Evolutionary conservation across 2,329 filamentous ascomycete genomes (phyloP).

Genomic region (Xylaria sp.): DNA sequence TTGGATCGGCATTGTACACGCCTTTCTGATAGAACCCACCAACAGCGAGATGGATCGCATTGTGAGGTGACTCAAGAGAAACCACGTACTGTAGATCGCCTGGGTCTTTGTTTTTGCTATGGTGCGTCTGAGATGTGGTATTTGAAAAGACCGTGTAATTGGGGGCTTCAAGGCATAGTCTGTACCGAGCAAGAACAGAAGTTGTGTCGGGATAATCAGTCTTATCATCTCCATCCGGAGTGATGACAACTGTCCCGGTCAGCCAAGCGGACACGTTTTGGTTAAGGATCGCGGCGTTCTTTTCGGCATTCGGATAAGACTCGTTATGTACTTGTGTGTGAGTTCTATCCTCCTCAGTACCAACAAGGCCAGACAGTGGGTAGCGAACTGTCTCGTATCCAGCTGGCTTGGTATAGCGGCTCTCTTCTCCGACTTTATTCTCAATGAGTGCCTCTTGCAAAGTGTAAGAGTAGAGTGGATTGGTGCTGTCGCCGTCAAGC

Average conservation of each 20-base stretch:
- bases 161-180: constrained; percentile 1
- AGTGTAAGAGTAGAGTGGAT: constrained; percentile 7
- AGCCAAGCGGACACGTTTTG: constrained; percentile 9
- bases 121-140: neutral
- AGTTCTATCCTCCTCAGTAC: constrained; percentile 3
- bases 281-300: neutral
- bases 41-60: neutral
- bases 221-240: neutral
- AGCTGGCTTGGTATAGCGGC: constrained; percentile 3
- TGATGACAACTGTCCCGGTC: neutral
- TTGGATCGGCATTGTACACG: neutral
- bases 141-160: constrained; percentile 16
- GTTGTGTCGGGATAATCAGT: neutral
- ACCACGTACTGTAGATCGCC: neutral
- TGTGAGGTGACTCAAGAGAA: neutral
- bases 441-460: neutral
- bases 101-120: neutral
- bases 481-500: neutral
- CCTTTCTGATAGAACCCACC: neutral
- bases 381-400: constrained; percentile 5
- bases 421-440: neutral
- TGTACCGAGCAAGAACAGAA: neutral
- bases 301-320: neutral
- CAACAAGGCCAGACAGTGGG: constrained; percentile 5
- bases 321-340: neutral